phyloP scores from a whole-genome alignment of 1,284 basidiomycete species.

The Trichosporon coremiiforme region DNA sequence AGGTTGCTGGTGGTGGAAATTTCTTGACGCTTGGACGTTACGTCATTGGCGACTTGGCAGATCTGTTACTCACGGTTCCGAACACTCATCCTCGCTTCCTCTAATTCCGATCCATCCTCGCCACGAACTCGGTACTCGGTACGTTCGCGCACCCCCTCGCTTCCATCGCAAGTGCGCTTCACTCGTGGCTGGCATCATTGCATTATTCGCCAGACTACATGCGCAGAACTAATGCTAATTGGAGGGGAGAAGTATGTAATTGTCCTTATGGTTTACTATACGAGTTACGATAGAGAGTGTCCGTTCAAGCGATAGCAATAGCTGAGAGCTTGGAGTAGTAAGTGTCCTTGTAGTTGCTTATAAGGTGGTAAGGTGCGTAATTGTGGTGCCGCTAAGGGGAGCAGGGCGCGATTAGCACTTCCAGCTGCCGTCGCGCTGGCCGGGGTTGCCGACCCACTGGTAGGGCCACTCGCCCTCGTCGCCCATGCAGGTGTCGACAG shows the following conservation, averaged over 20 bases:
- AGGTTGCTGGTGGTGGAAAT: not conserved
- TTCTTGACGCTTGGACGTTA: not conserved
- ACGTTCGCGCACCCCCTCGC: too few species aligned
- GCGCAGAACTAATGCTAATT: not conserved
- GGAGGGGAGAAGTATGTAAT: not conserved
- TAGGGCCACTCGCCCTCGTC: constrained; percentile 51
- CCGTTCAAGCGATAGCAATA: not conserved
- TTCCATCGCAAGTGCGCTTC: not conserved
- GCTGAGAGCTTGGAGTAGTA: not conserved
- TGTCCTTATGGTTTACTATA: not conserved
- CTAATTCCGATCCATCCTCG: too few species aligned
- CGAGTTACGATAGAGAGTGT: not conserved
- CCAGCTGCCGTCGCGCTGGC: constrained; percentile 47
- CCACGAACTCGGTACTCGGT: too few species aligned
- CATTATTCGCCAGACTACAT: constrained; percentile 12
- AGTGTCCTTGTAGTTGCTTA: constrained; percentile 7
- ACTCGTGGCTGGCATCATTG: not conserved
- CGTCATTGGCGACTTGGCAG: not conserved
- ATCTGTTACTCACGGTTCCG: not conserved
- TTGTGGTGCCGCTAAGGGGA: not conserved
- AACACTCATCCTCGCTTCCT: too few species aligned
- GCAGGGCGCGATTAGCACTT: constrained; percentile 36
- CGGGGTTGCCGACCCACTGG: constrained; percentile 45
- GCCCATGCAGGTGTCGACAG: constrained; percentile 55
- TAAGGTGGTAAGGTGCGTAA: not conserved